Evolutionary conservation across 1,284 basidiomycete genomes (phyloP), one percentile per base, ranked within the genome.

Genomic region (Singerocomus rubriflavus): DNA sequence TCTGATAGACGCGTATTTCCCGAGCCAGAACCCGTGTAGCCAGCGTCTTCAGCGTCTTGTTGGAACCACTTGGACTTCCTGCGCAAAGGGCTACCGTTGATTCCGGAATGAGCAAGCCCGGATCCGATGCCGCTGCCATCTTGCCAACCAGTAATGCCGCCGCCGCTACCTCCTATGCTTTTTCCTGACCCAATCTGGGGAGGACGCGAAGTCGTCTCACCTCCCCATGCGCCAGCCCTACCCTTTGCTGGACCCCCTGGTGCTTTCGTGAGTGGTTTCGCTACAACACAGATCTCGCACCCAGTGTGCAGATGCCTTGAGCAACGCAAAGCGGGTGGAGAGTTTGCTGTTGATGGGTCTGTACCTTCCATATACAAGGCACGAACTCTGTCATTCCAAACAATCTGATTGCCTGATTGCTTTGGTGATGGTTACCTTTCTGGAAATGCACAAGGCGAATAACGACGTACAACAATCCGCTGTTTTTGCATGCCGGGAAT

Each of bases 201-300:
- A 30, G 63, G 58, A 17, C 66, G 65, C 0, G 64, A 63, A 1
- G 56, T 62, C 9, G 37, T 53, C 36, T 62, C 63, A 21, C 61
- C 66, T 44, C 66, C 65, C 64, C 63, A 61, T 3, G 52, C 54
- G 5, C 50, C 40, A 29, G 48, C 27, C 36, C 63, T 62, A 17
- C 56, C 54, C 36, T 66, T 67, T 26, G 44, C 48, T 3, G 61
- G 60, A 26, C 61, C 62, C 42, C 60, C 63, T 47, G 63, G 71
- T 29, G 47, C 44, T 52, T 70, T 70, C 14, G 60, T 26, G 9
- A 57, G 48, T 0, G 73, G 70, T 56, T 74, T 82, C 0, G 81
- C 80, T 54, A 81, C 80, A 27, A 85, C 81, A 58, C 86, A 89
- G 50, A 88, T 87, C 57, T 84, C 79, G 58, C 87, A 89, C 31